These are phyloP conservation scores for Phytopythium boreale DNA, from an alignment of 352 stramenopile genomes.

Conservation along the genomic window DNA sequence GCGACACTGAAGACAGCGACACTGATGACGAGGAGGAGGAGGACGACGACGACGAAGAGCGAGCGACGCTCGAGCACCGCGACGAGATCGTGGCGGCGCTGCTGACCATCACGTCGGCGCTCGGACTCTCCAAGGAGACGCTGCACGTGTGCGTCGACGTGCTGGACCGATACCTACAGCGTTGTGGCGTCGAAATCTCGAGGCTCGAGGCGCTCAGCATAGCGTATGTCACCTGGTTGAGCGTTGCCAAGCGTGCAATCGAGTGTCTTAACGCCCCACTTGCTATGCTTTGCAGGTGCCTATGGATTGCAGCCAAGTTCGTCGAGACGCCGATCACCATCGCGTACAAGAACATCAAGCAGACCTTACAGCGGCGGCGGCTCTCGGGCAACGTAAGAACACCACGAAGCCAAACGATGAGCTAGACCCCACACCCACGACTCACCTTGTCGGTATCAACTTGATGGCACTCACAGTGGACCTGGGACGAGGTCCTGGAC, in stretches of 20 bases:
- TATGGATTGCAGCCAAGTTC: constrained; percentile 78
- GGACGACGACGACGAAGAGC: constrained; percentile 13
- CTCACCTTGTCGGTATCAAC: not conserved
- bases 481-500: constrained; percentile 54
- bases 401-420: not conserved
- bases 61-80: constrained; percentile 34
- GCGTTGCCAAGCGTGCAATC: not conserved
- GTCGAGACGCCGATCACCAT: constrained; percentile 61
- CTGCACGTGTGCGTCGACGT: constrained; percentile 56
- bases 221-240: constrained; percentile 26
- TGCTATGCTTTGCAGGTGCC: constrained; percentile 24
- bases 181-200: constrained; percentile 15
- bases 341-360: constrained; percentile 51
- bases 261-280: not conserved
- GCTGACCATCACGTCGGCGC: constrained; percentile 58
- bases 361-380: constrained; percentile 51
- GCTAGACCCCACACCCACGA: not conserved
- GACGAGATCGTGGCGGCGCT: constrained; percentile 66
- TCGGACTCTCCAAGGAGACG: constrained; percentile 56
- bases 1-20: constrained; percentile 9
- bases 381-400: constrained; percentile 58
- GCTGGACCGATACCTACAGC: constrained; percentile 45
- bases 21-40: constrained; percentile 8
- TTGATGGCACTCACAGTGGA: constrained; percentile 35
- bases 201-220: constrained; percentile 59